Base-by-base conservation (phyloP, 148 eudicot species). In the Bassia scoparia region DNA sequence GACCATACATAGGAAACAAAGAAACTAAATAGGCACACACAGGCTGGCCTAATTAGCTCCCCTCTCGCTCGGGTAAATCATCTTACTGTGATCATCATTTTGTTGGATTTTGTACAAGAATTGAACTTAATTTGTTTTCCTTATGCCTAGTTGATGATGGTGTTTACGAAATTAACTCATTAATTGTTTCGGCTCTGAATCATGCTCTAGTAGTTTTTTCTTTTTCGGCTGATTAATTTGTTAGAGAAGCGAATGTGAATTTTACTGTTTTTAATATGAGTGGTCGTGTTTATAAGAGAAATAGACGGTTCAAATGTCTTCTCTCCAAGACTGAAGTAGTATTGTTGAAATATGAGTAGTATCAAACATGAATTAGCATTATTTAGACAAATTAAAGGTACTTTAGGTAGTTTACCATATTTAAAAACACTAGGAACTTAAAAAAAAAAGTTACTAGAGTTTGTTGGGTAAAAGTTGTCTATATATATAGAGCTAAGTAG, bases 1-100 rank as follows among this genome's bases (percentile, higher is more conserved):
- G 66, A 33, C 66, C 66, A 61, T 31, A 16, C 41, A 34, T 61
- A 29, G 55, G 38, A 67, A 27, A 48, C 55, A 67, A 27, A 27
- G n/a, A 24, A 44, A 46, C 48, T 64, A 38, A 3, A 23, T 37
- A 65, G 49, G 50, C 26, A 65, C 29, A 24, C 68, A 34, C 27
- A 65, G 38, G 49, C 41, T 38, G 68, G 49, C 29, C 17, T n/a
- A n/a, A n/a, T n/a, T n/a, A n/a, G n/a, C n/a, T 65, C 9, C 27
- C 29, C 46, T 23, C 27, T 38, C 41, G 21, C 31, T 2, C 24
- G 27, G 27, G 61, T 11, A 54, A 60, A 17, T 33, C 16, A 17
- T 31, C 5, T n/a, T 15, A 60, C 37, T 30, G n/a, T 33, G 37
- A 33, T 61, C 66, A 34, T 58, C 26, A 18, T 67, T 44, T 26